Evolutionary conservation across 306 rosid genomes (phyloP), one percentile per base, ranked within the genome.

Genomic region (Acacia confusa): DNA sequence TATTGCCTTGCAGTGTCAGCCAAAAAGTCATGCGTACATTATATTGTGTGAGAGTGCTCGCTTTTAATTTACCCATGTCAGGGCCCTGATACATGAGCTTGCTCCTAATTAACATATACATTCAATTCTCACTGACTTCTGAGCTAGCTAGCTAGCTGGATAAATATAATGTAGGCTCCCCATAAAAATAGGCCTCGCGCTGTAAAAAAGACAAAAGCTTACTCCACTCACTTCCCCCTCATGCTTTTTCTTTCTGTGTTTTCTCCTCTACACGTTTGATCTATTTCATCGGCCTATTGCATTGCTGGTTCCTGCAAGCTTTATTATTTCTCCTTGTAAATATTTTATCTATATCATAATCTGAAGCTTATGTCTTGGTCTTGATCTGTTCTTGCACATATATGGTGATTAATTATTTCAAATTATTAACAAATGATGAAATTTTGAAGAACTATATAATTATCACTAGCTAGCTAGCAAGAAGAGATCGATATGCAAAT

Each of bases 1-100:
- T 92, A 87, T 86, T 84, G 87, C 87, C 84, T 88, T 85, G 89
- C 84, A 82, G 90, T 84, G 91, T 94, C 96, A 94, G 97, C 79
- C 78, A 78, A 86, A 84, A 85, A 88, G 94, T 92, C 87, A 86
- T 84, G 81, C 69, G 83, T 92, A 84, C 50, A 74, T 72, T 81
- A 19, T 20, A 52, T 19, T 52, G 50, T 50, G 83, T 82, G 85
- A 83, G 87, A 87, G 88, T 85, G 87, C 87, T 76, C 78, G 71
- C 81, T 81, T 87, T 90, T 77, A 34, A 81, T 75, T 83, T 83
- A 22, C 77, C 85, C 50, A 84, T 91, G 92, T 65, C 70, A 65
- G 70, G 24, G 14, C 44, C 70, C 19, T 41, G 45, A 41, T 41
- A 41, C 22, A 65, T 66, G 60, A 74, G 60, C 78, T 76, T 34